Evolutionary conservation across 78 protist genomes (phyloP).

Genomic region (Creolimax fragrantissima): DNA sequence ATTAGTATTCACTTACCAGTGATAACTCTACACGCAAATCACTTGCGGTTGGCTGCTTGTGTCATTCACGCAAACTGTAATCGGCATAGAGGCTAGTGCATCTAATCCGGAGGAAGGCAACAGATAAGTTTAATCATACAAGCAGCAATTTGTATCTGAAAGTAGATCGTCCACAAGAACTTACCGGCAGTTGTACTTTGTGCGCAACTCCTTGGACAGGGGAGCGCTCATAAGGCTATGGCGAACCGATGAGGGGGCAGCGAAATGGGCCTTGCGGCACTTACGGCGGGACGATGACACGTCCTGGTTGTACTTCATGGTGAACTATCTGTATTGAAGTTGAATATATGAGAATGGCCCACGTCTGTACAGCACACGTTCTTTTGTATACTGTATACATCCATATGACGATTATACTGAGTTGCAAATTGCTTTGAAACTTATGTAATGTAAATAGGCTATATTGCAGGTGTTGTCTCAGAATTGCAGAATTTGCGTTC

Average conservation of each 20-base stretch:
- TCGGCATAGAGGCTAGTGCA: neutral
- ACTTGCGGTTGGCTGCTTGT: no score
- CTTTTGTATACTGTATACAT: neutral
- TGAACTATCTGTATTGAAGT: neutral
- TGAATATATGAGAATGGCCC: neutral
- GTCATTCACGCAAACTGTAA: neutral
- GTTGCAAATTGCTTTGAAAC: neutral
- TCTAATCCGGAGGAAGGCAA: neutral
- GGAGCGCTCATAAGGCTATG: constrained; percentile 88
- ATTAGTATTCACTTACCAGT: no score
- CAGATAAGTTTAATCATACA: neutral
- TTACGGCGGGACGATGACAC: constrained; percentile 89
- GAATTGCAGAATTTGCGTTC: neutral
- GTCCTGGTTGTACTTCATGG: constrained; percentile 35
- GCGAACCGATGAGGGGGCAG: constrained; percentile 88
- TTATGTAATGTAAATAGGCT: neutral
- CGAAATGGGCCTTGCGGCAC: constrained; percentile 96
- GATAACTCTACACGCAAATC: no score
- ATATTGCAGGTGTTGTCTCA: neutral
- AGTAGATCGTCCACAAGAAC: neutral
- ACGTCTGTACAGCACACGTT: neutral
- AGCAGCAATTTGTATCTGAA: neutral
- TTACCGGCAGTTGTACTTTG: constrained; percentile 79
- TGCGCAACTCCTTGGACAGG: constrained; percentile 89
- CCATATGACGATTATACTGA: neutral